Evolutionary conservation across 2,329 filamentous ascomycete species (phyloP).

Genomic region (Helotiales sp.): DNA sequence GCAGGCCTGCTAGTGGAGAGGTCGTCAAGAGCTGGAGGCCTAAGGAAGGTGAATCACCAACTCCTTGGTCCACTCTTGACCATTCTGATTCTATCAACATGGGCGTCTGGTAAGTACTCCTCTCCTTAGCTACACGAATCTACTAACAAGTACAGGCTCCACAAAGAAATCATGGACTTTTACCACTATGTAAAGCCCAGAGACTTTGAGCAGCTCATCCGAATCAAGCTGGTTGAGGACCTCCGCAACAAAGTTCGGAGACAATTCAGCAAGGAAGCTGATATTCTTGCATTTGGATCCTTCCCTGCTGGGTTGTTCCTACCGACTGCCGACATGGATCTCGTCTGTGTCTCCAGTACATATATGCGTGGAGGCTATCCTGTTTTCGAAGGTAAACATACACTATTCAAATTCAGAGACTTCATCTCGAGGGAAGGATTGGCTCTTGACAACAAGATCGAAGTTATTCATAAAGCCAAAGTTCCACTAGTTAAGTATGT

Average conservation of each 20-base stretch:
- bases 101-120: slow-evolving; percentile 54
- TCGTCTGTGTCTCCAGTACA: slow-evolving; percentile 71
- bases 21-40: slow-evolving; percentile 46
- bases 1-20: slow-evolving; percentile 24
- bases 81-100: slow-evolving; percentile 54
- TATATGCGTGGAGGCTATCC: slow-evolving; percentile 56
- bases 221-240: slow-evolving; percentile 69
- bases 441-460: slow-evolving; percentile 57
- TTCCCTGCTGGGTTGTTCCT: slow-evolving; percentile 80
- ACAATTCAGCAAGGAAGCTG: slow-evolving; percentile 55
- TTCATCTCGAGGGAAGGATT: slow-evolving; percentile 59
- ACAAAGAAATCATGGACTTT: slow-evolving; percentile 89
- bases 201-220: slow-evolving; percentile 74
- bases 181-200: slow-evolving; percentile 80
- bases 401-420: slow-evolving; percentile 61
- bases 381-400: slow-evolving; percentile 37
- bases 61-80: slow-evolving; percentile 64
- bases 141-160: slow-evolving; percentile 57
- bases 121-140: background rate
- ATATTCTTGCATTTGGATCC: slow-evolving; percentile 82
- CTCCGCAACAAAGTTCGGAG: slow-evolving; percentile 60
- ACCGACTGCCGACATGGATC: slow-evolving; percentile 87
- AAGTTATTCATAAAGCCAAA: slow-evolving; percentile 72
- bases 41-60: slow-evolving; percentile 38
- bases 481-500: slow-evolving; percentile 93